Evolutionary conservation across 2,329 filamentous ascomycete genomes (phyloP), one percentile per base, ranked within the genome.

Genomic region (Ophiognomonia clavigignenti-juglandacearum): DNA sequence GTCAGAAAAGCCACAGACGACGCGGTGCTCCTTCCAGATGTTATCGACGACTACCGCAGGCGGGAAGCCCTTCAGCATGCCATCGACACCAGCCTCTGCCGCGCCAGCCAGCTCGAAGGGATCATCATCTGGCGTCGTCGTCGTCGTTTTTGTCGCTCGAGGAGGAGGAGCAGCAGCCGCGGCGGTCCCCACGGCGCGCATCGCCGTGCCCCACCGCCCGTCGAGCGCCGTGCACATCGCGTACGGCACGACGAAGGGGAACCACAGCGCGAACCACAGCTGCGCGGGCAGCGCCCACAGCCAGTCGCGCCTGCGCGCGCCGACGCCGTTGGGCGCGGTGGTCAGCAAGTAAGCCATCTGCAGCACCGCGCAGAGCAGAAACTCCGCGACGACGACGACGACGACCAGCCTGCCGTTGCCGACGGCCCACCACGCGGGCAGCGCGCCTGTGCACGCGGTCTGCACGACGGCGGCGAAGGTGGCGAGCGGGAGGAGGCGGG

Each of bases 281-380:
- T 39, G 36, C 11, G 43, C 19, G 14, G 43, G 43, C 4, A 45
- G 10, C n/a, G 40, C 36, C 27, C 27, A 45, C 27, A 45, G 31
- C 5, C 39, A 1, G 9, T 45, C 43, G 20, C 32, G 16, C 5
- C 31, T 11, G 4, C 38, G 11, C n/a, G 43, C 39, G 4, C 39
- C 43, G 8, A 32, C 13, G 7, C 29, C 29, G 29, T n/a, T 45
- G 24, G n/a, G 27, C 10, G 1, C 31, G 27, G 7, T 39, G 7
- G 20, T 32, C 32, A 6, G 39, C 36, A 45, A 27, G 27, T 45
- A 45, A 5, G 11, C 36, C 7, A 45, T 31, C 29, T 45, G 43
- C 2, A 45, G 3, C 18, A 31, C 43, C 10, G 20, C 43, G 7
- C 36, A 20, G 8, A 24, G 14, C 11, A 35, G n/a, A 9, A 26